Percentiles rank a stretch among this genome's conserved stretches.
Conservation (phyloP, 2,329 filamentous ascomycete species). For the Neofusicoccum cordaticola region DNA sequence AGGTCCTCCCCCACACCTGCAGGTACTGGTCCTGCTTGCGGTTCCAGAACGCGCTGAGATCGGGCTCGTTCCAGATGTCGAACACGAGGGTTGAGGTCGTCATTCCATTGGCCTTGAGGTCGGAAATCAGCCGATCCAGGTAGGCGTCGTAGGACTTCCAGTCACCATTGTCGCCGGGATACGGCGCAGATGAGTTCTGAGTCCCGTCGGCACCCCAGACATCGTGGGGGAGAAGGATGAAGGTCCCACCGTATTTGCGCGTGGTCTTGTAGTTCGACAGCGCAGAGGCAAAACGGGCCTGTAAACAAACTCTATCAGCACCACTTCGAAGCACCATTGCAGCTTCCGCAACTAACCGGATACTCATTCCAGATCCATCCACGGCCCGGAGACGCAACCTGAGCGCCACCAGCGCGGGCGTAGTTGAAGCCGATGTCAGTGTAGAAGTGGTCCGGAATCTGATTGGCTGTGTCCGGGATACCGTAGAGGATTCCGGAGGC, state of each 20-base stretch:
- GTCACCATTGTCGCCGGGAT: constrained; percentile 51
- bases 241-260: constrained; percentile 41
- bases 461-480: constrained; percentile 37
- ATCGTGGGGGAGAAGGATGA: constrained; percentile 48
- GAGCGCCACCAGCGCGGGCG: constrained; percentile 42
- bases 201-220: constrained; percentile 49
- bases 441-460: constrained; percentile 42
- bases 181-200: constrained; percentile 37
- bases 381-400: constrained; percentile 32
- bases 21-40: constrained; percentile 41
- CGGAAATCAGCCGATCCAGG: constrained; percentile 38
- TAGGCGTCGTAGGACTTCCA: constrained; percentile 48
- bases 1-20: constrained; percentile 21
- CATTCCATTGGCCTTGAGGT: constrained; percentile 38
- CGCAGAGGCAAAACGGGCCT: constrained; percentile 43
- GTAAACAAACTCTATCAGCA: background rate
- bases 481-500: constrained; percentile 46
- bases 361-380: constrained; percentile 38
- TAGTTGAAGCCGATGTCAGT: constrained; percentile 43
- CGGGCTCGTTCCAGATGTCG: constrained; percentile 57
- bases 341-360: constrained; percentile 22
- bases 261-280: constrained; percentile 47
- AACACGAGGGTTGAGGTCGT: constrained; percentile 37
- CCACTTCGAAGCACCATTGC: background rate
- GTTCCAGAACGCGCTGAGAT: constrained; percentile 39